phyloP scores from a whole-genome alignment of 1,139 yeast genomes.

The Sugiyamaella paludigena region DNA sequence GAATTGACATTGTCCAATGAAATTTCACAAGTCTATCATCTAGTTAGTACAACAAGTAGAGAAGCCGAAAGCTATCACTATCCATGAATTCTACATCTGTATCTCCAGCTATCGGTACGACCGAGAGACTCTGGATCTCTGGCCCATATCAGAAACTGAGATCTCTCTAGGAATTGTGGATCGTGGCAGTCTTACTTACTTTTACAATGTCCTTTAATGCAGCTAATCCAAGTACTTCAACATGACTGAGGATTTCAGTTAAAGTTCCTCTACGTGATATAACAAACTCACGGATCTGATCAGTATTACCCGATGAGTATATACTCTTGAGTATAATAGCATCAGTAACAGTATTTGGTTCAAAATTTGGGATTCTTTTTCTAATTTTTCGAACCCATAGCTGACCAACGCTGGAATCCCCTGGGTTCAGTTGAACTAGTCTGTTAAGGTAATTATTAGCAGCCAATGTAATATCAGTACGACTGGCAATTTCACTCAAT shows the following conservation, averaged over 20 bases:
- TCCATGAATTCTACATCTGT: too few relatives aligned
- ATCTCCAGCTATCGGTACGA: too few relatives aligned
- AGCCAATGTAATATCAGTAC: constrained; percentile 41
- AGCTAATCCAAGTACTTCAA: constrained; percentile 69
- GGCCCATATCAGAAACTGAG: neutral
- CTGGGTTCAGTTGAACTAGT: constrained; percentile 43
- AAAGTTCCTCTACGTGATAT: constrained; percentile 33
- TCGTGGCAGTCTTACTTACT: constrained; percentile 24
- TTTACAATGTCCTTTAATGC: constrained; percentile 49
- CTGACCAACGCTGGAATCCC: constrained; percentile 30
- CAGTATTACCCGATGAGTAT: constrained; percentile 27
- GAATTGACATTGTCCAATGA: constrained; percentile 39
- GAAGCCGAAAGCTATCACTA: neutral
- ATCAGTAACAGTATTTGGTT: constrained; percentile 35
- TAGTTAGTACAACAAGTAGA: neutral
- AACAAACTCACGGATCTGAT: constrained; percentile 30
- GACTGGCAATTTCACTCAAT: constrained; percentile 46
- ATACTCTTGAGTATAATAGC: constrained; percentile 39
- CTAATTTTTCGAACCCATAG: constrained; percentile 32
- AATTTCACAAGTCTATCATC: constrained; percentile 34
- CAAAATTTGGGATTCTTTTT: constrained; percentile 28
- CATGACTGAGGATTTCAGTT: constrained; percentile 52
- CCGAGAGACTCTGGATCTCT: too few relatives aligned
- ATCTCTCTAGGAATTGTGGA: neutral
- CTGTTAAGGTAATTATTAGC: constrained; percentile 50